Evolutionary conservation across 2,329 filamentous ascomycete species (phyloP), one percentile per base, ranked within the genome.

Genomic region (Claviceps capensis): DNA sequence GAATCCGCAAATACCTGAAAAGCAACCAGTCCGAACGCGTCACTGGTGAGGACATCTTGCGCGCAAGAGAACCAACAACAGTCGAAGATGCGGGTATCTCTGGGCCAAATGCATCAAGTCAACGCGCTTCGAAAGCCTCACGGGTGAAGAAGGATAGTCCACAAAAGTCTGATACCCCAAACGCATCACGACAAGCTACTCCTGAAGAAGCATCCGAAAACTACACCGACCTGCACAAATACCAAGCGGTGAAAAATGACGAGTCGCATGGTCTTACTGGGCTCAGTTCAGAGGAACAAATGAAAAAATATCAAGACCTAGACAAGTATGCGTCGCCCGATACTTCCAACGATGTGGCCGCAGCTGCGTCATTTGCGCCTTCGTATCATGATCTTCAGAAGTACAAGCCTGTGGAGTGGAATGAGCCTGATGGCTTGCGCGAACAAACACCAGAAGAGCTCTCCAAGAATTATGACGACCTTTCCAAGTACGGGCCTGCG

Each of bases 31-130:
- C 60, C 36, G 54, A 61, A 47, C 48, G 56, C 45, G 49, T 55
- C 41, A 54, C 58, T 48, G 51, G 59, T 1, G 59, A 59, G 34
- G 55, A 60, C 16, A 53, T 63, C 19, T 54, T 60, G 2, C 57
- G 61, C 3, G 61, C 61, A 26, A 62, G 9, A 30, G 26, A 30
- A 3, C 26, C 64, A 11, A 54, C 58, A 5, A 49, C 56, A 2
- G 50, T 51, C 2, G 52, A 57, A n/a, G 52, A 16, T 49, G 9
- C 52, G 56, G 17, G 11, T 16, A 16, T 11, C 19, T n/a, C 26
- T n/a, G 49, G 52, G 17, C 54, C 82, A 44, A 78, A 82, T 52
- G 11, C 13, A 9, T 42, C 49, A 23, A 53, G 79, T 77, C 16
- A 81, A 81, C 55, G 72, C 19, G 5, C 49, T 22, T 22, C 40